Base-by-base conservation (phyloP, 257 asterid species). In the Avicennia marina region DNA sequence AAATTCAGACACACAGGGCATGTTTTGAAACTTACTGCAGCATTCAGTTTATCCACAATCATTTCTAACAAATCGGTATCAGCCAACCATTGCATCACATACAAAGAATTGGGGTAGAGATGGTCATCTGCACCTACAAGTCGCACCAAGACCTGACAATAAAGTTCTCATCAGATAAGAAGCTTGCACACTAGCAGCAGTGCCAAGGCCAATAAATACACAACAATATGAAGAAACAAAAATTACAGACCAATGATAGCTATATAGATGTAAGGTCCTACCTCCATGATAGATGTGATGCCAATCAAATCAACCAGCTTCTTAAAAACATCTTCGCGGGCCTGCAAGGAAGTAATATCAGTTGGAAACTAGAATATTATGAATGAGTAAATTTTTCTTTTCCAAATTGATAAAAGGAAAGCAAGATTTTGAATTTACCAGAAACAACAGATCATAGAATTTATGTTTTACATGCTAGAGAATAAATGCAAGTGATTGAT, bases 261-360 rank as follows among this genome's bases (percentile, higher is more conserved):
- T 22, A n/a, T n/a, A n/a, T n/a, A n/a, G 48, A 69, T 32, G 24
- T 15, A 52, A 56, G 66, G 51, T 52, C 71, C 60, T 66, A 93
- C 99, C 97, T 93, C 99, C 99, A 89, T 93, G 66, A 93, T 89
- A 57, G 99, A 93, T 41, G 97, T 89, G 69, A 93, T 82, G 48
- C 97, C 99, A 69, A 93, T 89, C 85, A 93, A 80, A 84, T 93
- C 97, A 66, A 93, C 96, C 71, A 93, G 91, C 80, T 78, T 80
- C 64, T 71, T 78, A 53, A 93, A 84, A 58, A 89, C 95, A 44
- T 89, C 94, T 73, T 83, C 96, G 75, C 84, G 94, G 52, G 81
- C 80, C 99, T 93, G 77, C 63, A 39, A 16, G 13, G n/a, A n/a
- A n/a, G n/a, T 2, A 31, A 6, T n/a, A 33, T n/a, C 2, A 16